These are phyloP conservation scores for Ganoderma sp. DNA, from an alignment of 1,284 basidiomycete genomes.

Conservation along the genomic window DNA sequence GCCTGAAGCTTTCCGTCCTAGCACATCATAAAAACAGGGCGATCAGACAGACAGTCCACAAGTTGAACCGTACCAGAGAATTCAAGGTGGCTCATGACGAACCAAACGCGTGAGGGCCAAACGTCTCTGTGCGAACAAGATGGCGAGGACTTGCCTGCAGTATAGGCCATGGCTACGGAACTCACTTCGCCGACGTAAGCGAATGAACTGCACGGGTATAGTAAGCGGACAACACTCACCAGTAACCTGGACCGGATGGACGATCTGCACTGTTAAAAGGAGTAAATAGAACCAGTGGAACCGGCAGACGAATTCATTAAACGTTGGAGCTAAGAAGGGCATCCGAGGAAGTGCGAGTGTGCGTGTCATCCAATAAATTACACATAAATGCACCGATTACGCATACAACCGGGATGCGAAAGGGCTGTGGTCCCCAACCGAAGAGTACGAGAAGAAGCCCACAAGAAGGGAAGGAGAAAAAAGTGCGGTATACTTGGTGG, in stretches of 20 bases:
- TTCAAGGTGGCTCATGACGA: constrained; percentile 82
- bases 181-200: no score
- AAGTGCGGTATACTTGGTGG: background rate
- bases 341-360: background rate
- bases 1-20: constrained; percentile 93
- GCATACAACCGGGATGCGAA: background rate
- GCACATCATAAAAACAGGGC: constrained; percentile 53
- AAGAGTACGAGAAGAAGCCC: background rate
- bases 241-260: no score
- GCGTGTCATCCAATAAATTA: constrained; percentile 17
- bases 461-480: background rate
- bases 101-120: constrained; percentile 80
- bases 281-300: background rate
- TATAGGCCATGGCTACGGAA: no score
- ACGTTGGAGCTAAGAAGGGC: background rate
- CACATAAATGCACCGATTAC: constrained; percentile 4
- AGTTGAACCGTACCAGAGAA: constrained; percentile 72
- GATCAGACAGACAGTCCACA: constrained; percentile 1
- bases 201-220: no score
- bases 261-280: background rate
- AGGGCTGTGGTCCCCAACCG: background rate
- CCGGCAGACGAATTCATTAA: background rate
- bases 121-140: constrained; percentile 52
- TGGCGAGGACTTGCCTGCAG: no score
- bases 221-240: no score